Evolutionary conservation across 768 basidiomycete species (phyloP), one percentile per base, ranked within the genome.

Genomic region (Tephrocybe sp.): DNA sequence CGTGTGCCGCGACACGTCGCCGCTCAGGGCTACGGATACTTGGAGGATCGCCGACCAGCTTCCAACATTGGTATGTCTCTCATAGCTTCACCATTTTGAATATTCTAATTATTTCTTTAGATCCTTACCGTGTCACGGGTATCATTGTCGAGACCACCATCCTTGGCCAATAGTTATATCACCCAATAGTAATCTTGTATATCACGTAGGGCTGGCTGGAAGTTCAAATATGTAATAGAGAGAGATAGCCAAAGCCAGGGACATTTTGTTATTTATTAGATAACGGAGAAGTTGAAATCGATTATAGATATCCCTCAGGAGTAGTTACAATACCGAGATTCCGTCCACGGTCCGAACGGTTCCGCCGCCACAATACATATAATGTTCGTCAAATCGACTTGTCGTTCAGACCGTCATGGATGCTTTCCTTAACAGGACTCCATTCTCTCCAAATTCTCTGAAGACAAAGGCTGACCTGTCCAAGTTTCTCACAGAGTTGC

Each of bases 31-130:
- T 92, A 86, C 62, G 97, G 97, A 40, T 98, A 98, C 76, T 71
- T 98, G 58, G 95, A 98, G 67, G 95, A 97, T 74, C 83, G 96
- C 56, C 92, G 96, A 55, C 97, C 97, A 22, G 96, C 96, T 49
- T 97, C 95, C 67, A 99, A 99, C 79, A 90, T 97, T 57, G 96
- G 90, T 92, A 70, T 36, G 83, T 43, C 36, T 42, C 12, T 54
- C 18, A 13, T 57, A 26, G 49, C 46, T 51, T 3, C 44, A 49
- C 40, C 13, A 28, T 32, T 25, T 8, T 30, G n/a, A n/a, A n/a
- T 3, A 15, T 16, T 56, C 22, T 41, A 39, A 54, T 51, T 42
- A 53, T 32, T 27, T 42, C 31, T 49, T 53, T 56, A 92, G 91
- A 98, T 70, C 92, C 97, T 25, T 99, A 99, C 72, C 89, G 90